Conservation (phyloP, 2,329 filamentous ascomycete species). For the Knufia fluminis region DNA sequence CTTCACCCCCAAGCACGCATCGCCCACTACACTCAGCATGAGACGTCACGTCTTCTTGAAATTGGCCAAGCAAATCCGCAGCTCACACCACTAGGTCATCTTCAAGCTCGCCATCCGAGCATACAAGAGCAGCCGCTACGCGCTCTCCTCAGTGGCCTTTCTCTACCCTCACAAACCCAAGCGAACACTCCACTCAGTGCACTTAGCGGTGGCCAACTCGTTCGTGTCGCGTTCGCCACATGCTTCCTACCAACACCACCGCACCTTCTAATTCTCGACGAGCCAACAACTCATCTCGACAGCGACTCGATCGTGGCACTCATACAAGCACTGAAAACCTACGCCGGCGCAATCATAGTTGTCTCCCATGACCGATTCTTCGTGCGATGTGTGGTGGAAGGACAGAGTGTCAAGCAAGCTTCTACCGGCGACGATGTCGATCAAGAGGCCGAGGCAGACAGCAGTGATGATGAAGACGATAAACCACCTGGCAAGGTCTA, state of each 20-base stretch:
- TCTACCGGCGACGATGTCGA: slow-evolving; percentile 27
- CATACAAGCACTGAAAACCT: slow-evolving; percentile 55
- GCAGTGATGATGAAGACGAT: slow-evolving; percentile 30
- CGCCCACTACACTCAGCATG: slow-evolving; percentile 73
- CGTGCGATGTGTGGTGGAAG: slow-evolving; percentile 63
- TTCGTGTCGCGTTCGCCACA: slow-evolving; percentile 56
- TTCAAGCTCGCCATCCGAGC: slow-evolving; percentile 11
- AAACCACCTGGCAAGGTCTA: slow-evolving; percentile 45
- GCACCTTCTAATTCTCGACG: slow-evolving; percentile 67
- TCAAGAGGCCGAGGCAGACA: slow-evolving; percentile 32
- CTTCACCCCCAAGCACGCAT: slow-evolving; percentile 60
- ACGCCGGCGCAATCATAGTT: slow-evolving; percentile 65
- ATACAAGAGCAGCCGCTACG: slow-evolving; percentile 60
- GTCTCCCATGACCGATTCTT: slow-evolving; percentile 80
- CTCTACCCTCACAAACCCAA: slow-evolving; percentile 59
- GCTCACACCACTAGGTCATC: slow-evolving; percentile 2
- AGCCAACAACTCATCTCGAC: slow-evolving; percentile 77
- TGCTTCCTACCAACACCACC: slow-evolving; percentile 56
- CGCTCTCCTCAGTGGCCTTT: slow-evolving; percentile 57
- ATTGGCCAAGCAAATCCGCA: neutral
- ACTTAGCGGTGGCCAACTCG: slow-evolving; percentile 71
- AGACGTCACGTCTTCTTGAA: slow-evolving; percentile 2
- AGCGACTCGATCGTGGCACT: slow-evolving; percentile 69
- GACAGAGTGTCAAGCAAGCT: slow-evolving; percentile 32
- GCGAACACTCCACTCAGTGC: slow-evolving; percentile 65